Percentiles rank a stretch among this genome's conserved stretches.
Conservation (phyloP, 768 basidiomycete species). For the Leccinum uliginosum region DNA sequence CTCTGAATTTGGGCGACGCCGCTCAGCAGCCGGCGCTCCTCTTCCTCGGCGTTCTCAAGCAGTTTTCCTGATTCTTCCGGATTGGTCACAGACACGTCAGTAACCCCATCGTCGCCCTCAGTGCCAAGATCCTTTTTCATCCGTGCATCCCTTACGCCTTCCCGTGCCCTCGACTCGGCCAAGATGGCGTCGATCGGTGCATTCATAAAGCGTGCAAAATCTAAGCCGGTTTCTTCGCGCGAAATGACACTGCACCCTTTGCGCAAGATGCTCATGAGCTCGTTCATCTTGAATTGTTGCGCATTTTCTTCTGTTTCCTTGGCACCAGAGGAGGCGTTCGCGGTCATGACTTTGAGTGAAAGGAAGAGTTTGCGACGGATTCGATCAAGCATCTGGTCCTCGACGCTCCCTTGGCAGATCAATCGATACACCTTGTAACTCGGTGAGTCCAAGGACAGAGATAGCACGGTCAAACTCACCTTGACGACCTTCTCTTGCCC, state of each 20-base stretch:
- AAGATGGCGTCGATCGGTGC: conserved; percentile 44
- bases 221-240: conserved; percentile 34
- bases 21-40: conserved; percentile 45
- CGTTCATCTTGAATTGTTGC: conserved; percentile 36
- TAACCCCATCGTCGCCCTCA: not conserved
- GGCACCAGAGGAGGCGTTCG: conserved; percentile 14
- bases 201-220: conserved; percentile 40
- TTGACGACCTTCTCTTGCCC: conserved; percentile 72
- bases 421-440: conserved; percentile 57
- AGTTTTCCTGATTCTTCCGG: conserved; percentile 27
- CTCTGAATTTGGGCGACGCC: conserved; percentile 58
- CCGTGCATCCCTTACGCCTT: conserved; percentile 40
- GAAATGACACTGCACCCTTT: conserved; percentile 55
- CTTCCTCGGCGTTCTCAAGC: conserved; percentile 45
- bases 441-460: not conserved
- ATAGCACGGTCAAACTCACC: conserved; percentile 25
- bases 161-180: conserved; percentile 40
- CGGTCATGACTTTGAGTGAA: conserved; percentile 54
- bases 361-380: conserved; percentile 68
- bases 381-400: conserved; percentile 72
- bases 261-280: conserved; percentile 54
- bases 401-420: conserved; percentile 65
- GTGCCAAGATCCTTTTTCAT: conserved; percentile 39
- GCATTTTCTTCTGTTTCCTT: conserved; percentile 23
- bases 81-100: conserved; percentile 6